Conservation (phyloP, 805 yeast species). For the Cyberlindnera subsufficiens region DNA sequence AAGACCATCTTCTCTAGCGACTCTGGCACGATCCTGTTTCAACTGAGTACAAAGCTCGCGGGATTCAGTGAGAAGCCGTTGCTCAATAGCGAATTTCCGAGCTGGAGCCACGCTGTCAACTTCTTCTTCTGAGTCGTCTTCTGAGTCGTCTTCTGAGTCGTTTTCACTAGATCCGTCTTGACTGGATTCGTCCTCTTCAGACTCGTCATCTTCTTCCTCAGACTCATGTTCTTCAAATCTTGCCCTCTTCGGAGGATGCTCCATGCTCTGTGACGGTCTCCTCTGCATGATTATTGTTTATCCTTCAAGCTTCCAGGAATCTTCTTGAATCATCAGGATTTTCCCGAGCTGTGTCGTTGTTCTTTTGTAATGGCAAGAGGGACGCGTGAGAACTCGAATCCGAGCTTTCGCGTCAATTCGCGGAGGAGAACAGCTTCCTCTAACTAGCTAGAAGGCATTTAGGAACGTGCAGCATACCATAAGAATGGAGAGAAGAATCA, state of each 20-base stretch:
- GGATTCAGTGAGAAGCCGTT: constrained; percentile 26
- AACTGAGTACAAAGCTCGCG: constrained; percentile 26
- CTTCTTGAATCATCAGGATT: no score
- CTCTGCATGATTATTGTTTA: neutral
- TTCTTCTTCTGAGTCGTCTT: constrained; percentile 4
- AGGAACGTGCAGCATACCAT: no score
- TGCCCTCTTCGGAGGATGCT: neutral
- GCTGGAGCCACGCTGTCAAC: neutral
- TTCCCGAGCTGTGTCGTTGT: no score
- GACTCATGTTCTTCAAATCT: neutral
- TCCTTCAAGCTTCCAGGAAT: no score
- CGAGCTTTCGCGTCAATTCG: no score
- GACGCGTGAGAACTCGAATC: no score
- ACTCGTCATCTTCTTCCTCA: constrained; percentile 6
- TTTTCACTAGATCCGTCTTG: constrained; percentile 10
- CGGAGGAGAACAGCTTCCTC: no score
- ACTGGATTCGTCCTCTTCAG: constrained; percentile 7
- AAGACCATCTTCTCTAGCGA: constrained; percentile 56
- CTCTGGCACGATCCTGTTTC: constrained; percentile 38
- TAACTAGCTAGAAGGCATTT: no score
- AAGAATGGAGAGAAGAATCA: constrained; percentile 2
- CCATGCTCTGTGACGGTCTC: neutral
- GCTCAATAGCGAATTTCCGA: constrained; percentile 17
- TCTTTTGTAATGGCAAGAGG: no score
- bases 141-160: constrained; percentile 6